phyloP scores from a whole-genome alignment of 148 eudicot genomes.

The Simmondsia chinensis region DNA sequence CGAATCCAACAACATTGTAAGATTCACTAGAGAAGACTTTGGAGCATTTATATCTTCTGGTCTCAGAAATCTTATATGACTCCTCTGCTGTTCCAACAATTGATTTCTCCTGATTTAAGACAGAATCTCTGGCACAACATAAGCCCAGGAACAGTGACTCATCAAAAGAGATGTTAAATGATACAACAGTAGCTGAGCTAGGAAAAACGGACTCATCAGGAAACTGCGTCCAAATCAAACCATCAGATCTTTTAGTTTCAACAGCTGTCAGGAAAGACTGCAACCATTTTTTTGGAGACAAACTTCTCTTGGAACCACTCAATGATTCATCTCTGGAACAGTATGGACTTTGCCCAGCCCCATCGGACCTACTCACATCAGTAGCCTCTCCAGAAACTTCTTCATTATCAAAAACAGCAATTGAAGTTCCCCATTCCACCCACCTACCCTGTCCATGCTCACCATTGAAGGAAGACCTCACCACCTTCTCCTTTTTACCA shows the following conservation, averaged over 20 bases:
- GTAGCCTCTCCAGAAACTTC: slow-evolving; percentile 15
- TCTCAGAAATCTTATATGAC: slow-evolving; percentile 12
- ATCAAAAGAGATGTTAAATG: slow-evolving; percentile 50
- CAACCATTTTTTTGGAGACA: slow-evolving; percentile 57
- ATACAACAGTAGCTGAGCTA: slow-evolving; percentile 38
- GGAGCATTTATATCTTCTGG: slow-evolving; percentile 36
- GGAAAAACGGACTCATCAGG: slow-evolving; percentile 52
- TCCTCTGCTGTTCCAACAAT: slow-evolving; percentile 12
- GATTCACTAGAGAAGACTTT: slow-evolving; percentile 66
- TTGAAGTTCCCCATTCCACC: slow-evolving; percentile 86
- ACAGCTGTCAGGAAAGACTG: slow-evolving; percentile 54
- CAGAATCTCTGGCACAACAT: slow-evolving; percentile 16
- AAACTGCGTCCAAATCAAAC: slow-evolving; percentile 39
- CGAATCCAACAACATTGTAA: slow-evolving; percentile 62
- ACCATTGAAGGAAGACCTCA: slow-evolving; percentile 13
- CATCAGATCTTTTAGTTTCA: slow-evolving; percentile 35
- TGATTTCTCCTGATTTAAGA: slow-evolving; percentile 14
- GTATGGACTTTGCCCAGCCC: slow-evolving; percentile 20
- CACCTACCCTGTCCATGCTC: slow-evolving; percentile 50
- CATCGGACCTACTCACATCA: slow-evolving; percentile 11
- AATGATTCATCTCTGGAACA: slow-evolving; percentile 18
- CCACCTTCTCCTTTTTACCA: slow-evolving; percentile 14
- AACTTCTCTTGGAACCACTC: slow-evolving; percentile 9
- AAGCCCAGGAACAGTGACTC: slow-evolving; percentile 33
- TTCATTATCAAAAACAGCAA: slow-evolving; percentile 9